Evolutionary conservation across 2,329 filamentous ascomycete species (phyloP).

Genomic region (Phaeomoniella chlamydospora): DNA sequence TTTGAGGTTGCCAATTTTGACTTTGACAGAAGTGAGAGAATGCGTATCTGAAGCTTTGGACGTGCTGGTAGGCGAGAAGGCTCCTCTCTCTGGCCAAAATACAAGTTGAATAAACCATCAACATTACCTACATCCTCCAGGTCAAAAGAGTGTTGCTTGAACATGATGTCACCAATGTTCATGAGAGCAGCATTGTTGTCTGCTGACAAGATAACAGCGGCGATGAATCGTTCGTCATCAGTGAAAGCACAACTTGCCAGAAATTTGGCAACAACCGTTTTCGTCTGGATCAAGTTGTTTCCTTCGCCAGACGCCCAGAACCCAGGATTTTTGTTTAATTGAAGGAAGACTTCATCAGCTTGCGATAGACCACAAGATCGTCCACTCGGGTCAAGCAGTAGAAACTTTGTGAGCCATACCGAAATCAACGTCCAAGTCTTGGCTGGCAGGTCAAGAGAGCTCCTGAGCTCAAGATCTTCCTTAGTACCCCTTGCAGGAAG

Average conservation of each 20-base stretch:
- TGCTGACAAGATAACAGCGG: slow-evolving; percentile 69
- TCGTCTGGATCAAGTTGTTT: slow-evolving; percentile 54
- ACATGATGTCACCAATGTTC: slow-evolving; percentile 72
- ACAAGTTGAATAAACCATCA: slow-evolving; percentile 54
- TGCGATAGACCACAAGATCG: slow-evolving; percentile 43
- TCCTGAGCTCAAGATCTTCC: slow-evolving; percentile 58
- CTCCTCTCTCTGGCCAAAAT: slow-evolving; percentile 43
- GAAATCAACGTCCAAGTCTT: slow-evolving; percentile 63
- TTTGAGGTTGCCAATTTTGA: slow-evolving; percentile 61
- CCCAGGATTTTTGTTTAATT: slow-evolving; percentile 42
- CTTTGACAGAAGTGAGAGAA: slow-evolving; percentile 61
- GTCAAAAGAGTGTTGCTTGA: slow-evolving; percentile 59
- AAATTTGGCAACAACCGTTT: slow-evolving; percentile 54
- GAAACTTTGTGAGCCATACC: slow-evolving; percentile 59
- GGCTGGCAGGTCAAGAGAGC: slow-evolving; percentile 50
- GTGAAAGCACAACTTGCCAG: slow-evolving; percentile 75
- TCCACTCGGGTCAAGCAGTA: slow-evolving; percentile 47
- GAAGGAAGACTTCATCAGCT: slow-evolving; percentile 56
- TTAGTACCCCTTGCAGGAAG: slow-evolving; percentile 63
- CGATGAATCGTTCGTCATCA: slow-evolving; percentile 69
- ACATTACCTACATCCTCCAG: slow-evolving; percentile 56
- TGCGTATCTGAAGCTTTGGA: slow-evolving; percentile 60
- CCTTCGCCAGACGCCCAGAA: slow-evolving; percentile 46
- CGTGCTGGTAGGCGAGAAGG: slow-evolving; percentile 34
- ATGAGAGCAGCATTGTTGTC: slow-evolving; percentile 70